A percentile compares a stretch with the other conserved stretches of the same genome.
phyloP scores from a whole-genome alignment of 2,329 filamentous ascomycete genomes.

The Ambrosiella beaveri region DNA sequence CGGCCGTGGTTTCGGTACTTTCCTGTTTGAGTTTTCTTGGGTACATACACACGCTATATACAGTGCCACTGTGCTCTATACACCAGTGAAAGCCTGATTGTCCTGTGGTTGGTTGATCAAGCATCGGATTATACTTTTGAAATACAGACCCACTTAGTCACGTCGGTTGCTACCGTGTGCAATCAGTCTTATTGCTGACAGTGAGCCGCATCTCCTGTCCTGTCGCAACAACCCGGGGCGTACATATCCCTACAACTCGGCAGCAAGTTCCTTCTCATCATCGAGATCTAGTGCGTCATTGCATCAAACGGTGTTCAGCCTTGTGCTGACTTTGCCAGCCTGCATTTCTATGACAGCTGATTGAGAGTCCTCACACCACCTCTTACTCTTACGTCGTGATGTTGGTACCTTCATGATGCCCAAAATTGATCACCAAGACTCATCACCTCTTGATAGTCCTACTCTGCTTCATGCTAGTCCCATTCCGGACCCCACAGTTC shows the following conservation, averaged over 20 bases:
- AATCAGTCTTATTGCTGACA: neutral
- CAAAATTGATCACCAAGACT: constrained; percentile 1
- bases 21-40: neutral
- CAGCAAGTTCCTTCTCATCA: too few species aligned
- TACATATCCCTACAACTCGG: too few species aligned
- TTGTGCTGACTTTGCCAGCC: neutral
- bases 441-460: constrained; percentile 8
- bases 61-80: too few species aligned
- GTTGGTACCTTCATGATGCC: constrained; percentile 4
- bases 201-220: neutral
- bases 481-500: constrained; percentile 8
- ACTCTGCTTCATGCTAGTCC: constrained; percentile 3
- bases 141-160: neutral
- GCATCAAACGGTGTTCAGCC: neutral
- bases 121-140: too few species aligned
- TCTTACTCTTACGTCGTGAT: neutral
- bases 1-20: neutral
- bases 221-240: neutral
- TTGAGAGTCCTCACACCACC: too few species aligned
- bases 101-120: too few species aligned
- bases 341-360: too few species aligned
- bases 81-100: too few species aligned
- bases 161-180: neutral
- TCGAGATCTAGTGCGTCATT: too few species aligned
- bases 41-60: too few species aligned